phyloP scores from a whole-genome alignment of 1,139 yeast genomes.

The Candida sanyaensis region DNA sequence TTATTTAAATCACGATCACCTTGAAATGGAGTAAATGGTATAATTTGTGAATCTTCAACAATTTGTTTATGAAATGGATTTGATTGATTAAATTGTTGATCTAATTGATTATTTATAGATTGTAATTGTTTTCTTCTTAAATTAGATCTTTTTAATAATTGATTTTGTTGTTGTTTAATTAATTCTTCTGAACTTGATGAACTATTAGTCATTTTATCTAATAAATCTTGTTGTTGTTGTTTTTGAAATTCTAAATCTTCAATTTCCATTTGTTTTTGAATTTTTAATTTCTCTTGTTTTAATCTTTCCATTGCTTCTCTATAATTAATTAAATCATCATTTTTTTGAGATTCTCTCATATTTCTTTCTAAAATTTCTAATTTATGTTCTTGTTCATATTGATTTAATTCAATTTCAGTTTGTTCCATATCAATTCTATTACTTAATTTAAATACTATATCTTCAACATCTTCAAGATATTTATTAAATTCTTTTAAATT shows the following conservation, averaged over 20 bases:
- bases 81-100: slow-evolving; percentile 35
- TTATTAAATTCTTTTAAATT: slow-evolving; percentile 62
- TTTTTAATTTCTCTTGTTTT: slow-evolving; percentile 58
- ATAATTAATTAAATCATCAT: slow-evolving; percentile 62
- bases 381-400: slow-evolving; percentile 77
- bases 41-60: slow-evolving; percentile 24
- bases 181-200: slow-evolving; percentile 55
- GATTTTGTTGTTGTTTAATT: slow-evolving; percentile 40
- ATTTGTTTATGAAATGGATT: slow-evolving; percentile 26
- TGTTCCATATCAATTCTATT: slow-evolving; percentile 69
- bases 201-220: slow-evolving; percentile 64
- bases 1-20: slow-evolving; percentile 73
- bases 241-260: slow-evolving; percentile 63
- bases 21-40: slow-evolving; percentile 91
- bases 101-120: slow-evolving; percentile 55
- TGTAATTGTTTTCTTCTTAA: slow-evolving; percentile 69
- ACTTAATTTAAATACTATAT: slow-evolving; percentile 72
- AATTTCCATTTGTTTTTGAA: slow-evolving; percentile 69
- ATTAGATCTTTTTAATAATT: slow-evolving; percentile 59
- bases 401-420: slow-evolving; percentile 67
- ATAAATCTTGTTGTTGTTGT: slow-evolving; percentile 65
- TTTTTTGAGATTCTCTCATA: slow-evolving; percentile 68
- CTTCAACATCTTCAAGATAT: slow-evolving; percentile 84
- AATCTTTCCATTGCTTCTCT: slow-evolving; percentile 58
- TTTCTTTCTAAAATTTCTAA: slow-evolving; percentile 67